phyloP scores from a whole-genome alignment of 148 eudicot species.

The Selenicereus undatus region DNA sequence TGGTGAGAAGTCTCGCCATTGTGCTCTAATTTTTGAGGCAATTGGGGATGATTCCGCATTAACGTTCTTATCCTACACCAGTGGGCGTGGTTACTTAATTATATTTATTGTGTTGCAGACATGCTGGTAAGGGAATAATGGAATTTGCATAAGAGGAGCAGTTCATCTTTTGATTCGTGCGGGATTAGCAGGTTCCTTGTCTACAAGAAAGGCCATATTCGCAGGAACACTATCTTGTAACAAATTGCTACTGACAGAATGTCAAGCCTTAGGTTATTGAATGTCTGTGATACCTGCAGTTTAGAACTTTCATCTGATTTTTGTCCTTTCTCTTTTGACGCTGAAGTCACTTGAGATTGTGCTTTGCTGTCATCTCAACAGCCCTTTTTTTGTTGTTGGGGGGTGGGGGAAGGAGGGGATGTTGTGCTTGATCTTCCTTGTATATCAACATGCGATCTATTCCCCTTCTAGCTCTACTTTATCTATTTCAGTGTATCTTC shows the following conservation, averaged over 20 bases:
- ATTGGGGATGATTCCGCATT: conserved; percentile 40
- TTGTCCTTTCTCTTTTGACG: not conserved
- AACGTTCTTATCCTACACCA: conserved; percentile 39
- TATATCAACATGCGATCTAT: not conserved
- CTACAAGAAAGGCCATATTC: conserved; percentile 36
- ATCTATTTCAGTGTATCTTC: not conserved
- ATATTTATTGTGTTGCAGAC: conserved; percentile 70
- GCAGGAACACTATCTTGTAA: conserved; percentile 31
- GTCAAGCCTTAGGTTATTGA: conserved; percentile 24
- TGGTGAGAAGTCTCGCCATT: conserved; percentile 35
- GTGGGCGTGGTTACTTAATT: conserved; percentile 42
- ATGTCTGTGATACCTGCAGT: not conserved
- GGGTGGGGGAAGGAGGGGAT: not conserved
- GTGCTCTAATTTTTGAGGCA: conserved; percentile 32
- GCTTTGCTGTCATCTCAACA: not conserved
- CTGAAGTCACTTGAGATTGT: not conserved
- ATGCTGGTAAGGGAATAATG: conserved; percentile 66
- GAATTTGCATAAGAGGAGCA: conserved; percentile 60
- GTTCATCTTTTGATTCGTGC: conserved; percentile 52
- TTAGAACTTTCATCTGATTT: not conserved
- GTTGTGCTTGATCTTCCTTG: not conserved
- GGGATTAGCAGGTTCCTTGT: conserved; percentile 44
- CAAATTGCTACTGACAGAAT: conserved; percentile 13
- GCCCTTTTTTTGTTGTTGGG: not conserved
- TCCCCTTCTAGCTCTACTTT: not conserved